These are phyloP conservation scores for Cryphonectria carpinicola DNA, from an alignment of 2,329 filamentous ascomycete genomes.

Conservation along the genomic window DNA sequence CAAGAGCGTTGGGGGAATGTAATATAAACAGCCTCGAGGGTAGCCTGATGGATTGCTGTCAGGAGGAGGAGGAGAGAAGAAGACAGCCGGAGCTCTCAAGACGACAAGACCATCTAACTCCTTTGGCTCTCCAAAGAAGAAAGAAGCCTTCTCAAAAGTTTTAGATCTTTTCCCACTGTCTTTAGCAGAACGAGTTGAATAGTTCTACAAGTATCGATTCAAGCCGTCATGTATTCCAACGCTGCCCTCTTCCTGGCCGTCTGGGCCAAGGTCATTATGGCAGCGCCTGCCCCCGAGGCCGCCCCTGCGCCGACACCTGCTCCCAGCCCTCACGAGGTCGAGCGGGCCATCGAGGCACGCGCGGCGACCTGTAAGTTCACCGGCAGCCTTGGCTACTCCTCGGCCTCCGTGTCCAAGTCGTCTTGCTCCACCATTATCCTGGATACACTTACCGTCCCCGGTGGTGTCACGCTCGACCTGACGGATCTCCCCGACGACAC, in stretches of 20 bases:
- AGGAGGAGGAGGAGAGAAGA: not conserved
- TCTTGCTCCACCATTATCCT: conserved; percentile 45
- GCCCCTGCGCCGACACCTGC: conserved; percentile 22
- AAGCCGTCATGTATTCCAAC: not conserved
- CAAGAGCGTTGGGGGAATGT: not conserved
- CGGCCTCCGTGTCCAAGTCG: conserved; percentile 51
- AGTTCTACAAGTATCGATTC: not conserved
- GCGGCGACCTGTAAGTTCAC: conserved; percentile 56
- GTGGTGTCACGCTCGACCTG: conserved; percentile 43
- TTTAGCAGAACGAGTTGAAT: not conserved
- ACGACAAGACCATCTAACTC: not conserved
- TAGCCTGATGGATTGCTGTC: not conserved
- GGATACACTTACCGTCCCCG: conserved; percentile 41
- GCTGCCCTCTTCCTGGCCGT: conserved; percentile 13
- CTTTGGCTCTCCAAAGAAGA: not conserved
- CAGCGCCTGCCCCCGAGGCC: conserved; percentile 5
- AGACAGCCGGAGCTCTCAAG: not conserved
- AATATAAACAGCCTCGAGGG: not conserved
- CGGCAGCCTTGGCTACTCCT: conserved; percentile 42
- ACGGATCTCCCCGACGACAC: conserved; percentile 39
- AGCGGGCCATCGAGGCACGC: conserved; percentile 20
- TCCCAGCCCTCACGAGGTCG: conserved; percentile 16
- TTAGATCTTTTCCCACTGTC: not conserved
- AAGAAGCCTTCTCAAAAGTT: not conserved
- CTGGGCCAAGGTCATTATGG: conserved; percentile 7